Conservation (phyloP, 176 grass and related monocot species). For the Oryza nivara region DNA sequence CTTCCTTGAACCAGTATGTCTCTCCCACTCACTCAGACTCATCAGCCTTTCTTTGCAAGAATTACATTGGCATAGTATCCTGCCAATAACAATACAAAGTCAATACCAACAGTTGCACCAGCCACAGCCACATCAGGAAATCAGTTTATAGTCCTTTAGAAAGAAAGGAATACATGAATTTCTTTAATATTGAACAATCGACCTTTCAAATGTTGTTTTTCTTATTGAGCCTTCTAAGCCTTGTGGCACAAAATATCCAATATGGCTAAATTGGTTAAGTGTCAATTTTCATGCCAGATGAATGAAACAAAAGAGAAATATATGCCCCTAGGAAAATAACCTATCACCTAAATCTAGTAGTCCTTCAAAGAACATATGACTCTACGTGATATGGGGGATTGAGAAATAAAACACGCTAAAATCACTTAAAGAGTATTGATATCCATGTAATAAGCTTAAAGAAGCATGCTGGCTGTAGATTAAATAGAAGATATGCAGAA, state of each 20-base stretch:
- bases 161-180: neutral
- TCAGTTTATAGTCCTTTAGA: neutral
- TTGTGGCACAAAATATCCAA: too few species aligned
- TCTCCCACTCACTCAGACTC: conserved; percentile 77
- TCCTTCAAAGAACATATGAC: neutral
- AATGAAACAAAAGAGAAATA: neutral
- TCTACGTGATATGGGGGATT: neutral
- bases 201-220: neutral
- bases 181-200: neutral
- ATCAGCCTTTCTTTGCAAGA: conserved; percentile 71
- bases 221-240: neutral
- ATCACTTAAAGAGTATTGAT: conserved; percentile 1
- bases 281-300: conserved; percentile 8
- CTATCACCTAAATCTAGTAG: neutral
- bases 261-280: neutral
- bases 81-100: conserved; percentile 40
- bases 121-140: conserved; percentile 1
- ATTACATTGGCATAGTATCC: conserved; percentile 68
- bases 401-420: conserved; percentile 11
- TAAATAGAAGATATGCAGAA: conserved; percentile 18
- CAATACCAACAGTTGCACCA: conserved; percentile 34
- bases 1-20: conserved; percentile 88
- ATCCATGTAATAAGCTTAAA: conserved; percentile 26
- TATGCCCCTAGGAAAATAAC: neutral
- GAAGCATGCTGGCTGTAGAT: conserved; percentile 27